Evolutionary conservation across 208 protist species (phyloP).

Genomic region (Tritrichomonas musculus): DNA sequence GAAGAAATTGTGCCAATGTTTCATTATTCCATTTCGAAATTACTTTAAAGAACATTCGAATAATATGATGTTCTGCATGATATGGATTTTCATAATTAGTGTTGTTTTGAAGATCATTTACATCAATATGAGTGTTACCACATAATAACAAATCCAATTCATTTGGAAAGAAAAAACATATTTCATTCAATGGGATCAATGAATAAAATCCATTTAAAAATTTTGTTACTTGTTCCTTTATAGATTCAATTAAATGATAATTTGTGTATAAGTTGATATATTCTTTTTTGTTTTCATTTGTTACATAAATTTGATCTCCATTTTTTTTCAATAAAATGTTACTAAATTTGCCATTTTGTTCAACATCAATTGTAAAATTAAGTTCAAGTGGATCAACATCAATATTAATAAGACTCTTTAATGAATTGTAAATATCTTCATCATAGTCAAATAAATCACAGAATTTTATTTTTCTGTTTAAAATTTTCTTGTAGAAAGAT

Average conservation of each 20-base stretch:
- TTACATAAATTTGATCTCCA: constrained; percentile 77
- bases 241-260: constrained; percentile 75
- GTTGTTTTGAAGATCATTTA: no score
- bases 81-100: no score
- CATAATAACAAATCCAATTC: no score
- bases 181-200: constrained; percentile 76
- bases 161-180: no score
- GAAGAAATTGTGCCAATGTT: no score
- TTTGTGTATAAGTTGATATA: constrained; percentile 83
- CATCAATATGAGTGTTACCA: no score
- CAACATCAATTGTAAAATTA: constrained; percentile 78
- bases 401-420: constrained; percentile 81
- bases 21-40: no score
- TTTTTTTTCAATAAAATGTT: constrained; percentile 78
- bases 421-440: constrained; percentile 76
- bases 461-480: constrained; percentile 73
- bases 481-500: constrained; percentile 92
- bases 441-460: constrained; percentile 88
- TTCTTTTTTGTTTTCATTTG: constrained; percentile 86
- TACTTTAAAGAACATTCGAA: no score
- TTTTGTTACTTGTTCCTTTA: constrained; percentile 80
- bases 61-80: no score
- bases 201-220: constrained; percentile 89
- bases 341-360: constrained; percentile 75
- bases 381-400: constrained; percentile 72